Conservation (phyloP, 2,329 filamentous ascomycete genomes). For the Botrytis paeoniae region DNA sequence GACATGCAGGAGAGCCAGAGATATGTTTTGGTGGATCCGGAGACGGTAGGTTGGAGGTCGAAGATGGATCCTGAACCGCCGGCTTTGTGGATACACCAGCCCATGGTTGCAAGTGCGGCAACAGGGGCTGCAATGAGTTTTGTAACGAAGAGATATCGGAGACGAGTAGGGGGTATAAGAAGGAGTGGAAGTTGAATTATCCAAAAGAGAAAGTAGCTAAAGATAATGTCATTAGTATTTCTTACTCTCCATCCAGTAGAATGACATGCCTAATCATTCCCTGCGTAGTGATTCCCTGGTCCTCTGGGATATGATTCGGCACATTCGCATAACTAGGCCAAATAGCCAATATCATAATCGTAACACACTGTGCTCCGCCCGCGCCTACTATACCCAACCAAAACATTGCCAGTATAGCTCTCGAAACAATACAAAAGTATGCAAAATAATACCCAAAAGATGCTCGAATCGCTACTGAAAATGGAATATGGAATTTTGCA, state of each 20-base stretch:
- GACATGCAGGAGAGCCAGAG: conserved; percentile 36
- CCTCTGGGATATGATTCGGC: conserved; percentile 42
- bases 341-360: conserved; percentile 45
- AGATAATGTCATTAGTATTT: not conserved
- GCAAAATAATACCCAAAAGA: conserved; percentile 48
- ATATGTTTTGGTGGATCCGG: conserved; percentile 32
- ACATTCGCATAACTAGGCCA: conserved; percentile 52
- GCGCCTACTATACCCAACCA: conserved; percentile 66
- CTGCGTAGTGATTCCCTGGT: conserved; percentile 52
- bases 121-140: conserved; percentile 52
- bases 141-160: conserved; percentile 52
- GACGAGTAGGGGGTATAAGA: conserved; percentile 48
- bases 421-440: conserved; percentile 42
- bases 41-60: conserved; percentile 28
- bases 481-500: conserved; percentile 47
- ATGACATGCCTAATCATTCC: conserved; percentile 46
- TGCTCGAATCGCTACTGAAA: conserved; percentile 45
- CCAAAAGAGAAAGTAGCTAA: conserved; percentile 49
- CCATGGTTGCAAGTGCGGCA: conserved; percentile 60
- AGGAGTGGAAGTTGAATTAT: conserved; percentile 42
- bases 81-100: conserved; percentile 59
- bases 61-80: conserved; percentile 42
- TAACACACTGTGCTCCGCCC: conserved; percentile 54
- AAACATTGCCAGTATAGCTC: conserved; percentile 47
- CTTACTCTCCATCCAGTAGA: conserved; percentile 23